phyloP scores from a whole-genome alignment of 495 filamentous ascomycete species.

The Entonaema liquescens region DNA sequence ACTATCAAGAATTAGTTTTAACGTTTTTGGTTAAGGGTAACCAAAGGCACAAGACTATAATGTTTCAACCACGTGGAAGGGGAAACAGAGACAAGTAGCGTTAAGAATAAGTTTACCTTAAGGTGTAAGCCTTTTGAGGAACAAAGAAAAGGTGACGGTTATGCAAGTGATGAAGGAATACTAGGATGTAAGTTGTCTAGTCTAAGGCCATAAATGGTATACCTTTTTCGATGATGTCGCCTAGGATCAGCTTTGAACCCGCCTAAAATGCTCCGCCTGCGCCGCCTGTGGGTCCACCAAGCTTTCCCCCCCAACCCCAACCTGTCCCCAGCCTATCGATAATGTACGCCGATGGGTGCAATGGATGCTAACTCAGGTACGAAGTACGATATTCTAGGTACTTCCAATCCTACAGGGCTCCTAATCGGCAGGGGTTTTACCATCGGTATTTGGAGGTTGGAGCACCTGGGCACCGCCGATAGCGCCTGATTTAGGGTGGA shows the following conservation, averaged over 20 bases:
- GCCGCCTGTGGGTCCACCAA: conserved; percentile 16
- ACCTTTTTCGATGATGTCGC: conserved; percentile 30
- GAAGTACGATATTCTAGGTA: background rate
- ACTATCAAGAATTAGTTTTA: background rate
- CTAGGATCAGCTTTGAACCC: conserved; percentile 27
- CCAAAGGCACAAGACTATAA: background rate
- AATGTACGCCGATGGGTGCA: conserved; percentile 6
- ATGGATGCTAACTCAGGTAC: conserved; percentile 30
- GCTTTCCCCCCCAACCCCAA: background rate
- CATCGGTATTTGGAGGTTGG: conserved; percentile 18
- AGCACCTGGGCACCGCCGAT: conserved; percentile 29
- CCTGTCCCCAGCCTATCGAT: conserved; percentile 23
- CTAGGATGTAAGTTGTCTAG: background rate
- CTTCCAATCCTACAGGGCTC: background rate
- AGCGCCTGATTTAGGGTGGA: conserved; percentile 36
- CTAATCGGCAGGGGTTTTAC: background rate
- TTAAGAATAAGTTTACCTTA: conserved; percentile 1
- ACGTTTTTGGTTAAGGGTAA: background rate
- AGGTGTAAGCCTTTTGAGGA: background rate
- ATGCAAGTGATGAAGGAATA: conserved; percentile 2
- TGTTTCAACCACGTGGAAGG: background rate
- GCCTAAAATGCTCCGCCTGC: conserved; percentile 6
- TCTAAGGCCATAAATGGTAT: background rate
- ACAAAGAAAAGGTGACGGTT: conserved; percentile 1
- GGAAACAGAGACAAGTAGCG: background rate